phyloP scores from a whole-genome alignment of 495 filamentous ascomycete genomes.

The Hypoxylon trugodes region DNA sequence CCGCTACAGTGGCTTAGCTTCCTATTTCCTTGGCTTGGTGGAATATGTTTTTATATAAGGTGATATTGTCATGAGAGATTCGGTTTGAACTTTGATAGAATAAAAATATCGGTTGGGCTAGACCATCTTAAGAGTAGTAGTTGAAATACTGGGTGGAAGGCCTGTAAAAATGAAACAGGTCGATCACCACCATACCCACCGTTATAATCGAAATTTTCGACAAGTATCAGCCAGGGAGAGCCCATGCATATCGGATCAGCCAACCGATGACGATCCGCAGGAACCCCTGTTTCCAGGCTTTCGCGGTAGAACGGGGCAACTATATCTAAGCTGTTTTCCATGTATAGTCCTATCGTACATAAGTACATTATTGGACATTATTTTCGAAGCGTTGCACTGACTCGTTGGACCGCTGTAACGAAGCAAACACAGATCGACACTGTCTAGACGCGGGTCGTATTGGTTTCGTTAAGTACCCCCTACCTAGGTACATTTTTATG shows the following conservation, averaged over 20 bases:
- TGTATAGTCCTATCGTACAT: background rate
- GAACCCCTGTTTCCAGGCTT: slow-evolving; percentile 5
- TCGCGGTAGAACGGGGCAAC: no score
- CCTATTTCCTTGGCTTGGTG: slow-evolving; percentile 4
- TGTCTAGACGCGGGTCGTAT: slow-evolving; percentile 13
- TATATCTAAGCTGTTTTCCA: no score
- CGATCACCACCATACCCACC: slow-evolving; percentile 10
- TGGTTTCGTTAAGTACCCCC: slow-evolving; percentile 7
- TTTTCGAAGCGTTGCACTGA: slow-evolving; percentile 28
- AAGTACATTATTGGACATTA: slow-evolving; percentile 11
- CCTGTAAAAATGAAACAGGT: slow-evolving; percentile 7
- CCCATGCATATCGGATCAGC: slow-evolving; percentile 11
- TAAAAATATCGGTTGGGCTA: background rate
- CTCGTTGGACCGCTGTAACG: slow-evolving; percentile 1
- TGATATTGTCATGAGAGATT: background rate
- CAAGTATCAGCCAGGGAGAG: background rate
- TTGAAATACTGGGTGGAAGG: slow-evolving; percentile 12
- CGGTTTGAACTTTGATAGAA: background rate
- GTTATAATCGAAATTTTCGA: slow-evolving; percentile 21
- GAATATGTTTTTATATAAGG: background rate
- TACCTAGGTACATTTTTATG: slow-evolving; percentile 14
- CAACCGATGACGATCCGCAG: slow-evolving; percentile 9
- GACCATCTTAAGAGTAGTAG: slow-evolving; percentile 1
- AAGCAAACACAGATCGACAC: background rate
- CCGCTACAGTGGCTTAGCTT: background rate